These are phyloP conservation scores for Luvunga scandens DNA, from an alignment of 345 rosid species.

Conservation along the genomic window DNA sequence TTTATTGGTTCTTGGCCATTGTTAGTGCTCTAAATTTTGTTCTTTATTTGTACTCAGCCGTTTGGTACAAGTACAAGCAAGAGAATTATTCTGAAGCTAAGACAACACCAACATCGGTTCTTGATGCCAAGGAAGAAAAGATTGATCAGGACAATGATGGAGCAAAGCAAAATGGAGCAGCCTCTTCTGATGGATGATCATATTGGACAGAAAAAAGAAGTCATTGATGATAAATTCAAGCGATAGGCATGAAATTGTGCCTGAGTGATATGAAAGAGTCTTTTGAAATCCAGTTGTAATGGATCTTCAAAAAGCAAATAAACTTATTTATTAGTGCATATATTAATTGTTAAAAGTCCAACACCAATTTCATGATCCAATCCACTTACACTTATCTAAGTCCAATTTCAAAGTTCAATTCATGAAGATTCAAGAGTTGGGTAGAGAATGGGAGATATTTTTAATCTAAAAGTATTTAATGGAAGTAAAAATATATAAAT, in stretches of 20 bases:
- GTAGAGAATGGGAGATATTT: too few relatives aligned
- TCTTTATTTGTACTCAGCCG: slow-evolving; percentile 29
- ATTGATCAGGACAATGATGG: neutral
- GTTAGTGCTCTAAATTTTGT: slow-evolving; percentile 35
- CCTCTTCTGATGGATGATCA: neutral
- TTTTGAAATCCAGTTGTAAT: neutral
- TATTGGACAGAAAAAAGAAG: neutral
- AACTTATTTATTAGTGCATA: too few relatives aligned
- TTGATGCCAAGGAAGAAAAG: neutral
- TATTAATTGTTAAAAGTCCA: too few relatives aligned
- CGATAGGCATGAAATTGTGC: too few relatives aligned
- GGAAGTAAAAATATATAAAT: too few relatives aligned
- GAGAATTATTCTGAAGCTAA: slow-evolving; percentile 6
- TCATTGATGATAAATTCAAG: neutral
- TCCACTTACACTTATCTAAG: too few relatives aligned
- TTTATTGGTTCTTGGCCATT: slow-evolving; percentile 46
- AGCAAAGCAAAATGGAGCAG: neutral
- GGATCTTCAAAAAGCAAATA: neutral
- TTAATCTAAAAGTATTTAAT: too few relatives aligned
- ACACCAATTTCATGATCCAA: too few relatives aligned
- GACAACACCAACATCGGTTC: neutral
- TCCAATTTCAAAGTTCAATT: too few relatives aligned
- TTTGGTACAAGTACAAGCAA: slow-evolving; percentile 46
- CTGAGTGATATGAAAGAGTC: neutral
- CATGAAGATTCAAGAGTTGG: too few relatives aligned